Evolutionary conservation across 2,329 filamentous ascomycete species (phyloP).

Genomic region (Dryadomyces quercivorus): DNA sequence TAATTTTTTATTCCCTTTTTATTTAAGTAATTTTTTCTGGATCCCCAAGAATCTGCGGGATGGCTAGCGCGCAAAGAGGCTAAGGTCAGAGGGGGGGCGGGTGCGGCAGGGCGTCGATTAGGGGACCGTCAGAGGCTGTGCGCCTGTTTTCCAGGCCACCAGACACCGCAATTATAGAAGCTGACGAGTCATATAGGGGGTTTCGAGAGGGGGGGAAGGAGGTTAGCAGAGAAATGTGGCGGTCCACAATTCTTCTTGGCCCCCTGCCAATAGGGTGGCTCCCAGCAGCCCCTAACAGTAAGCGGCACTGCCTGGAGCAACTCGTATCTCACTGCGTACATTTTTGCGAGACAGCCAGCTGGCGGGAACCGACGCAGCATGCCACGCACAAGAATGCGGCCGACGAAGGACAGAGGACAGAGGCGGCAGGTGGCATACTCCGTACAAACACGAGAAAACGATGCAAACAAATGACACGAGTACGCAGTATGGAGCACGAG

Average conservation of each 20-base stretch:
- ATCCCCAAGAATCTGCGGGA: neutral
- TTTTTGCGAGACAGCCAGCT: too few species aligned
- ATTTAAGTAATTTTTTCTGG: neutral
- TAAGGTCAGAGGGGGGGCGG: slow-evolving; percentile 1
- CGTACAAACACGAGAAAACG: too few species aligned
- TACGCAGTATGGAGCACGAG: too few species aligned
- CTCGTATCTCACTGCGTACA: too few species aligned
- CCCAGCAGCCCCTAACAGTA: too few species aligned
- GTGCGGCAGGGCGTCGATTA: neutral
- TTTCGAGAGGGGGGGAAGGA: neutral
- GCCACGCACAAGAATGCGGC: too few species aligned
- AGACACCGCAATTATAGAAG: neutral
- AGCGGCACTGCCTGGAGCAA: too few species aligned
- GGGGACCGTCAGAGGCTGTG: neutral
- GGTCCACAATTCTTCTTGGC: neutral
- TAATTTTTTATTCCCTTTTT: neutral
- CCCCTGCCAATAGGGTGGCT: neutral
- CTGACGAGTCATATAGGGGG: neutral
- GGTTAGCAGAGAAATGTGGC: neutral
- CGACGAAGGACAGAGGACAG: too few species aligned
- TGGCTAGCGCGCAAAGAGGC: neutral
- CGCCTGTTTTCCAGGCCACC: neutral
- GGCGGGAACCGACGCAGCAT: too few species aligned
- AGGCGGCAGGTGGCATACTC: too few species aligned
- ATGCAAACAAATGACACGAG: too few species aligned